These are phyloP conservation scores for Pinus taeda DNA, from an alignment of 75 land plant genomes.

Conservation along the genomic window DNA sequence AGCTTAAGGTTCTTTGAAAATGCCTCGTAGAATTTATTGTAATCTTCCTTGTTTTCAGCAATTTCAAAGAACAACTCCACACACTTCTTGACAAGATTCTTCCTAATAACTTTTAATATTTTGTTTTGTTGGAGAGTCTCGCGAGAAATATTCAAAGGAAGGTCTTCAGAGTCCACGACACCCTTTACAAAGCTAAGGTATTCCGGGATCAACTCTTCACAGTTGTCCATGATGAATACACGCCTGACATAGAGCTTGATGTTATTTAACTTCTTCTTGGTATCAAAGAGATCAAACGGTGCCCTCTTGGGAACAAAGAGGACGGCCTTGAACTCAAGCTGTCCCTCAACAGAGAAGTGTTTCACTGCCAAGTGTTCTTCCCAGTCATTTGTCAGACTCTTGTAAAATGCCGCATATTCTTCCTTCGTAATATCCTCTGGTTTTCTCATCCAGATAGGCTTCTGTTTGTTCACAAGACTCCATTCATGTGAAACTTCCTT, in stretches of 20 bases:
- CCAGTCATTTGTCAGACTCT: conserved; percentile 68
- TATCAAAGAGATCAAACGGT: conserved; percentile 74
- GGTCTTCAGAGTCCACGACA: conserved; percentile 73
- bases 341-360: conserved; percentile 85
- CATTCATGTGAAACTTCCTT: conserved; percentile 84
- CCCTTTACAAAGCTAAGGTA: conserved; percentile 77
- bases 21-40: conserved; percentile 55
- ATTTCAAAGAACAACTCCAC: conserved; percentile 65
- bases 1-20: conserved; percentile 74
- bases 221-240: conserved; percentile 88
- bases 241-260: conserved; percentile 80
- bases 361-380: conserved; percentile 80
- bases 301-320: conserved; percentile 76
- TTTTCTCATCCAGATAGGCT: conserved; percentile 87
- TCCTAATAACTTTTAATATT: conserved; percentile 71
- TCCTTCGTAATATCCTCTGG: conserved; percentile 76
- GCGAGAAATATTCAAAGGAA: conserved; percentile 74
- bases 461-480: conserved; percentile 75
- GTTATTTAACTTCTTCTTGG: conserved; percentile 75
- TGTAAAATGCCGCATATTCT: conserved; percentile 78
- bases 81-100: conserved; percentile 77
- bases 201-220: conserved; percentile 82
- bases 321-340: conserved; percentile 81
- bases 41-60: conserved; percentile 69
- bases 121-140: conserved; percentile 70